Base-by-base conservation (phyloP, 257 asterid genomes). In the Rubia yunnanensis region DNA sequence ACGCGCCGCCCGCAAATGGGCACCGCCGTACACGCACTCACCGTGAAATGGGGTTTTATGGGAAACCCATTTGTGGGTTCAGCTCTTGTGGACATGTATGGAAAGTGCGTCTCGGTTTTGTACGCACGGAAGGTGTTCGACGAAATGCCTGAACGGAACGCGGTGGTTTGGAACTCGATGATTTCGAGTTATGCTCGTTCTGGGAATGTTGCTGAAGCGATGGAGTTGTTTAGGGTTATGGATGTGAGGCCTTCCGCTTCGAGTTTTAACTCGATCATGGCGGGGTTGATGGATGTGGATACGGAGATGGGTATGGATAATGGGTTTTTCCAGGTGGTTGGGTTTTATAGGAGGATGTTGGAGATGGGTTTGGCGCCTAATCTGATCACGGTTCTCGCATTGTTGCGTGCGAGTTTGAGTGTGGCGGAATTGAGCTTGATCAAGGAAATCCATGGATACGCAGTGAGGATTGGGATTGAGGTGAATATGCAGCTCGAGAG, bases 81-180 rank as follows among this genome's bases (percentile, higher is more conserved):
- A 30, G 81, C 76, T 30, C 82, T 82, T 7, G 72, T 82, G 0
- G 80, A 67, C 27, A 70, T 82, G 83, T 79, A 82, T 1, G 84
- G 87, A 0, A 82, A 82, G 63, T 79, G 85, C 11, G 48, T 74
- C 30, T 79, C 83, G 3, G 9, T 79, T 52, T 34, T 28, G 13
- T 22, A 60, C 0, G 85, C 87, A 5, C 87, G 77, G 59, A 77
- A 67, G 53, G 67, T 77, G 74, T 82, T 82, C 24, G 83, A 79
- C 34, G 83, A 77, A 74, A 67, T 56, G 56, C 72, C 84, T 0
- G 70, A 66, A 4, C 71, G 84, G 66, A 82, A 82, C 24, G 79
- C 64, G 0, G 85, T 82, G 0, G 81, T 82, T 57, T 82, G 87
- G 84, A 82, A 79, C 56, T 71, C 83, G 0, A 79, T 82, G 78